phyloP scores from a whole-genome alignment of 306 rosid species.

The Astragalus membranaceus region DNA sequence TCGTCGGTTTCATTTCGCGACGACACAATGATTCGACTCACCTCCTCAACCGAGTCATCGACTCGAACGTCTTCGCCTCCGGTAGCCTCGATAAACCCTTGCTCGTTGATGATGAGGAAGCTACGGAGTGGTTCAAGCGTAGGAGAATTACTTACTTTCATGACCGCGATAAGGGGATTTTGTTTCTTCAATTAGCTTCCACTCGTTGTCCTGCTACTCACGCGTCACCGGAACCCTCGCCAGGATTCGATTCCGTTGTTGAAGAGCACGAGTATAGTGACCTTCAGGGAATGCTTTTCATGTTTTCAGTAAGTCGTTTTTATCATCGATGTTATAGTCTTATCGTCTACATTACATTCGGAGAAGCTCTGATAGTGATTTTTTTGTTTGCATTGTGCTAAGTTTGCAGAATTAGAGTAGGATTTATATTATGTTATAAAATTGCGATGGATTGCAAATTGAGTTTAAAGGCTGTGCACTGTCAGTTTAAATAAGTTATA shows the following conservation, averaged over 20 bases:
- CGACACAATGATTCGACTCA: constrained; percentile 50
- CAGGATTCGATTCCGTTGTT: constrained; percentile 44
- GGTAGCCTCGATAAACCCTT: constrained; percentile 49
- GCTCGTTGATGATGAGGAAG: constrained; percentile 43
- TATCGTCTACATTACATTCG: neutral
- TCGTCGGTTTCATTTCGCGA: constrained; percentile 67
- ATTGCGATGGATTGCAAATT: neutral
- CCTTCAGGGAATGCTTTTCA: constrained; percentile 81
- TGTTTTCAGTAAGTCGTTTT: constrained; percentile 73
- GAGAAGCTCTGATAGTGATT: neutral
- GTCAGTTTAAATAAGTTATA: no score
- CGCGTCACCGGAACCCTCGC: constrained; percentile 21
- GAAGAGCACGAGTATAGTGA: constrained; percentile 69
- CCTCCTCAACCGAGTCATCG: constrained; percentile 69
- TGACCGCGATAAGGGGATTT: constrained; percentile 57
- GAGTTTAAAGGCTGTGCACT: no score
- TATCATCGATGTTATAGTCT: neutral
- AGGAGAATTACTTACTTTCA: constrained; percentile 63
- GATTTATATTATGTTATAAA: neutral
- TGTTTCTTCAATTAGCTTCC: constrained; percentile 54
- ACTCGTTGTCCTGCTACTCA: constrained; percentile 21
- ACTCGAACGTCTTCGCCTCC: constrained; percentile 73
- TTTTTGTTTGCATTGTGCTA: neutral
- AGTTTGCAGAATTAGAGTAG: constrained; percentile 8
- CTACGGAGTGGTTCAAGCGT: constrained; percentile 54